A percentile compares a stretch with the other conserved stretches of the same genome.
phyloP scores from a whole-genome alignment of 306 rosid species.

The Pterocarpus santalinus region DNA sequence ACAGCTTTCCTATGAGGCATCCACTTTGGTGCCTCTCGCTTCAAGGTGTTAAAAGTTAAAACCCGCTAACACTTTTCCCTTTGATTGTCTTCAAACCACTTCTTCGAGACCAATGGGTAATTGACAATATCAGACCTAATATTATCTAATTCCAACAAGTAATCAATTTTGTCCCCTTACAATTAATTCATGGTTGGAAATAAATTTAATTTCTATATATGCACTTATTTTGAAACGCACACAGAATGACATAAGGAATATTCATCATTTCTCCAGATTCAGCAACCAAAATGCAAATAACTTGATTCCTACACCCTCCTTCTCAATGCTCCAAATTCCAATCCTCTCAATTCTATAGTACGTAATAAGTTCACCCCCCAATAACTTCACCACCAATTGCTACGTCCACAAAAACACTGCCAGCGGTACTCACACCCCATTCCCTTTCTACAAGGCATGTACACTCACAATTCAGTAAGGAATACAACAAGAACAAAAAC shows the following conservation, averaged over 20 bases:
- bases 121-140: background rate
- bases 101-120: background rate
- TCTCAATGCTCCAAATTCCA: too few relatives aligned
- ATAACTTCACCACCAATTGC: too few relatives aligned
- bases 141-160: conserved; percentile 23
- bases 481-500: background rate
- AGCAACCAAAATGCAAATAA: background rate
- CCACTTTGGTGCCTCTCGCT: conserved; percentile 21
- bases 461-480: background rate
- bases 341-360: too few relatives aligned
- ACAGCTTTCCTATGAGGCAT: conserved; percentile 7
- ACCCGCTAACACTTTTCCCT: background rate
- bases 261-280: background rate
- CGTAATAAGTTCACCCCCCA: too few relatives aligned
- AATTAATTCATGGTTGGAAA: conserved; percentile 3
- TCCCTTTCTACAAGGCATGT: too few relatives aligned
- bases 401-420: too few relatives aligned
- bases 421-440: too few relatives aligned
- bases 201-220: conserved; percentile 5
- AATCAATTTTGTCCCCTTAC: background rate
- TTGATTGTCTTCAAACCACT: background rate
- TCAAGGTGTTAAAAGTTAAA: conserved; percentile 19
- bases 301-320: background rate
- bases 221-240: conserved; percentile 13
- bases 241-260: background rate